A percentile compares a stretch with the other conserved stretches of the same genome.
phyloP scores from a whole-genome alignment of 441 rosid genomes.

The Kokia cookei region DNA sequence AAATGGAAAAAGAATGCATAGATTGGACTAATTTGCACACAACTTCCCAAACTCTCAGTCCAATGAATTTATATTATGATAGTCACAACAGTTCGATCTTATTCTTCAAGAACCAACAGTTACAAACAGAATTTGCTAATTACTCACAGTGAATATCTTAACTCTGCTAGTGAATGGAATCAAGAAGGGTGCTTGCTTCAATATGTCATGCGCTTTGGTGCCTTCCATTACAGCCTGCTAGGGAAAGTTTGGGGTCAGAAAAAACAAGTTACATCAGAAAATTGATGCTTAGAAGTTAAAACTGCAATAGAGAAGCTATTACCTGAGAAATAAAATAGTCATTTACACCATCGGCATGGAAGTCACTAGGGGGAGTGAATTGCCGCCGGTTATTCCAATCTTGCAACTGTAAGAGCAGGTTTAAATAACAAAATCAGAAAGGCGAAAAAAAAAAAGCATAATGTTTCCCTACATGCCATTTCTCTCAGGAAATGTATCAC shows the following conservation, averaged over 20 bases:
- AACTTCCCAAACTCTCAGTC: slow-evolving; percentile 4
- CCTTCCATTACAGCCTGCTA: slow-evolving; percentile 77
- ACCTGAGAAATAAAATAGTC: slow-evolving; percentile 97
- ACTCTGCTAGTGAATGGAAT: slow-evolving; percentile 96
- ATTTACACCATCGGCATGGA: slow-evolving; percentile 90
- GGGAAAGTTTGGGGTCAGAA: slow-evolving; percentile 18
- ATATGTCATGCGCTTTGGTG: slow-evolving; percentile 85
- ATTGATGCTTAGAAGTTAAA: slow-evolving; percentile 5
- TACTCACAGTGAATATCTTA: slow-evolving; percentile 83
- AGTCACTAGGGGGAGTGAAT: slow-evolving; percentile 77
- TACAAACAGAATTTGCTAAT: slow-evolving; percentile 3
- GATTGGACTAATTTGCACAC: not conserved
- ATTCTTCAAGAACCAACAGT: slow-evolving; percentile 6
- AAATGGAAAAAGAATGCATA: slow-evolving; percentile 5
- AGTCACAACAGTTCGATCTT: not conserved
- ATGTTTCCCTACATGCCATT: slow-evolving; percentile 6
- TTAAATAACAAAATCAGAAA: slow-evolving; percentile 14
- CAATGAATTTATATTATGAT: slow-evolving; percentile 1
- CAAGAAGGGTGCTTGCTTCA: slow-evolving; percentile 96
- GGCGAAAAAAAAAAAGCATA: not conserved
- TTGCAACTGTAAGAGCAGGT: slow-evolving; percentile 57
- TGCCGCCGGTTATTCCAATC: slow-evolving; percentile 95
- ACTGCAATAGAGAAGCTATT: slow-evolving; percentile 17
- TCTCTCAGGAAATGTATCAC: not conserved
- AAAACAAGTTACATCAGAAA: slow-evolving; percentile 13